Base-by-base conservation (phyloP, 352 stramenopile species). In the Globisporangium canariense region DNA sequence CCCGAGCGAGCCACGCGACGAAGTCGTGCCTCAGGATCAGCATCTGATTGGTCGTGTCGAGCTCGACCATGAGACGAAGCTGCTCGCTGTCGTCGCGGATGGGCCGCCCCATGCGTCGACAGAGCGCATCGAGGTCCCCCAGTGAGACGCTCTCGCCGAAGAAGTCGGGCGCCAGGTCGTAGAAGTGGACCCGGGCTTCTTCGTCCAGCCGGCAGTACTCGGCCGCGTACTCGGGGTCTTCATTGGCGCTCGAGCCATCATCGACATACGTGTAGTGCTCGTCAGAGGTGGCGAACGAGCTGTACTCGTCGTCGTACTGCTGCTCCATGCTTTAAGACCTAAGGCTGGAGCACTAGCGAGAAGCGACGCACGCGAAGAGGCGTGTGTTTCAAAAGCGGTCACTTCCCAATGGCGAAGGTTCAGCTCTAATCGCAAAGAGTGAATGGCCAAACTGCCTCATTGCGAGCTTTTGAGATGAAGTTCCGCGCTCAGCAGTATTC, bases 41-140 rank as follows among this genome's bases (percentile, higher is more conserved):
- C 81, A 92, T 89, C 16, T 72, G 60, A 62, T 86, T 88, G 9
- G 73, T 75, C 50, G 76, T 82, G 60, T 92, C 81, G 36, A 92
- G 70, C 53, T 79, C 74, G 22, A 54, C 65, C 77, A 90, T 77
- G 22, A 88, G 67, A 2, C 67, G 73, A 38, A 67, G 61, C 16
- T 79, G 71, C 58, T 90, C 77, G 50, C 69, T 67, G 2, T 79
- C 75, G 49, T 85, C 77, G 22, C 68, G 75, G 4, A 88, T 41
- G 10, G 77, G 65, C 10, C 74, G 70, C 1, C 67, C 67, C 51
- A 86, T 75, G 36, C 68, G 68, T 20, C 52, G 59, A 46, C 81
- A 90, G 43, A 87, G 69, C 38, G 85, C 73, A 32, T 70, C 67
- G n/a, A 90, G 71, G 34, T 85, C 75, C 9, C 71, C 53, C 16